Evolutionary conservation across 2,329 filamentous ascomycete genomes (phyloP).

Genomic region (Diaporthe sp.): DNA sequence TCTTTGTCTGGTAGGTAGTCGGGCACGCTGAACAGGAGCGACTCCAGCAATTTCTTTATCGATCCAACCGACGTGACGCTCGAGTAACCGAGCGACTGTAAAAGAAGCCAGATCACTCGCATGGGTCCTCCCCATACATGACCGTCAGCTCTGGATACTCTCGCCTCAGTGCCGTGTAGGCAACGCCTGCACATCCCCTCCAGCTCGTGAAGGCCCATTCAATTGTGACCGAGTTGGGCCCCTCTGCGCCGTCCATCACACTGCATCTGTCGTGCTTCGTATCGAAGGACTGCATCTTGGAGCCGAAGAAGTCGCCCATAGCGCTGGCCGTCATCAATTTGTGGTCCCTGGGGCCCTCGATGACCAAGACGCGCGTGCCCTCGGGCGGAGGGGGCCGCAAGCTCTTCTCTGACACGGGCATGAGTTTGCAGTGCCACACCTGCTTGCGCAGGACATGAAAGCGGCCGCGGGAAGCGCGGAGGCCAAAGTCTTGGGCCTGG

Average conservation of each 20-base stretch:
- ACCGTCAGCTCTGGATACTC: background rate
- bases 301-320: background rate
- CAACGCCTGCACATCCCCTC: background rate
- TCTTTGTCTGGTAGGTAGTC: too few relatives aligned
- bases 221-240: background rate
- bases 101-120: background rate
- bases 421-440: background rate
- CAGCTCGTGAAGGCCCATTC: background rate
- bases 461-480: background rate
- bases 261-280: background rate
- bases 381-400: background rate
- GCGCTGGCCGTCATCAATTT: background rate
- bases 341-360: background rate
- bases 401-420: rapidly evolving
- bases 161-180: background rate
- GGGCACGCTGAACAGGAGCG: background rate
- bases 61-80: background rate
- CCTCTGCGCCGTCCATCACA: background rate
- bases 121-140: background rate
- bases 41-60: background rate
- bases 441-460: rapidly evolving
- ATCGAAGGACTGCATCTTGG: background rate
- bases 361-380: background rate
- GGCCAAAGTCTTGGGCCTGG: background rate
- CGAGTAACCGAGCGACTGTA: background rate